Conservation (phyloP, 2,329 filamentous ascomycete genomes). For the Cladophialophora yegresii region DNA sequence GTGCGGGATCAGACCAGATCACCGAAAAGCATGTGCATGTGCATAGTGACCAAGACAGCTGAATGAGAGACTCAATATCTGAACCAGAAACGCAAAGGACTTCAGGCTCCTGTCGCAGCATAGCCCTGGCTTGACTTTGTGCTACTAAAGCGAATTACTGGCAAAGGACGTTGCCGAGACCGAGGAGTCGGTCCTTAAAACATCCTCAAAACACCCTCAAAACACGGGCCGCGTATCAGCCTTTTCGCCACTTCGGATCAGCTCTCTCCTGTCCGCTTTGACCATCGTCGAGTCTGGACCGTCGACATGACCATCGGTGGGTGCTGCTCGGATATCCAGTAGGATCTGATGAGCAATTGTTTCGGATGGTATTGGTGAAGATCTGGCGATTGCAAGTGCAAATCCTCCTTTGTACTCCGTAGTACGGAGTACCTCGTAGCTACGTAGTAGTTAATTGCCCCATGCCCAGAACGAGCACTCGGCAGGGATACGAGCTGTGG, state of each 20-base stretch:
- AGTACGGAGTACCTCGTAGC: too few relatives aligned
- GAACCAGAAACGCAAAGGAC: background rate
- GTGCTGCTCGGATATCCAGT: background rate
- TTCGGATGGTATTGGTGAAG: background rate
- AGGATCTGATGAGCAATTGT: background rate
- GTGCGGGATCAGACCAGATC: conserved; percentile 16
- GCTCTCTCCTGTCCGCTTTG: background rate
- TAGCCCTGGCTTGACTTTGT: background rate
- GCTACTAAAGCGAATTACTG: background rate
- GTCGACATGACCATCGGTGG: background rate
- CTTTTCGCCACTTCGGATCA: background rate
- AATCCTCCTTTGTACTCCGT: too few relatives aligned
- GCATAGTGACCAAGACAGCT: conserved; percentile 7
- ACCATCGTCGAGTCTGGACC: background rate
- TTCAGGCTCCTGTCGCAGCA: background rate
- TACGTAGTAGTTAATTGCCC: too few relatives aligned
- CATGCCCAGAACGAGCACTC: background rate
- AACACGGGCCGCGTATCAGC: background rate
- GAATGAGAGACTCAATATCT: conserved; percentile 14
- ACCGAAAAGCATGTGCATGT: background rate
- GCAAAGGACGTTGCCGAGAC: background rate
- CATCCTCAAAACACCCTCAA: conserved; percentile 2
- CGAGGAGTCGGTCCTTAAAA: background rate
- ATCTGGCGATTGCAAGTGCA: background rate
- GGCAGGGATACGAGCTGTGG: too few relatives aligned